phyloP scores from a whole-genome alignment of 1,284 basidiomycete species.

The Ustilago lituana region DNA sequence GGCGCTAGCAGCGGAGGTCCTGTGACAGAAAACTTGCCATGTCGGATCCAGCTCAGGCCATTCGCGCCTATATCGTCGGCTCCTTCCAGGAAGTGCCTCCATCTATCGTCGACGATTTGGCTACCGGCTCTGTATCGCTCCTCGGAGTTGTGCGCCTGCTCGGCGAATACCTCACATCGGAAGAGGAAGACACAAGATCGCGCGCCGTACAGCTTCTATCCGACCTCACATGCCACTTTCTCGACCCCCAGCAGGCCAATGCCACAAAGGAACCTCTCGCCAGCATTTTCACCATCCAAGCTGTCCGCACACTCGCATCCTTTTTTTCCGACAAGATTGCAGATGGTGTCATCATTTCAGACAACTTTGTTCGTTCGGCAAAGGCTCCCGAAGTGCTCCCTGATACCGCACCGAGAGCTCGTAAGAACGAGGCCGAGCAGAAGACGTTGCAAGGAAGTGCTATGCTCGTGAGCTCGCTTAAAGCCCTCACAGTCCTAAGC shows the following conservation, averaged over 20 bases:
- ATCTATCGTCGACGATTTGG: conserved; percentile 47
- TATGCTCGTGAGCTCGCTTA: conserved; percentile 70
- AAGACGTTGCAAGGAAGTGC: conserved; percentile 53
- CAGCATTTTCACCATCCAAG: conserved; percentile 80
- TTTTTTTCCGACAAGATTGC: conserved; percentile 90
- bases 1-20: background rate
- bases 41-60: conserved; percentile 43
- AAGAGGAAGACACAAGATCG: conserved; percentile 79
- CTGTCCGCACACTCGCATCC: conserved; percentile 76
- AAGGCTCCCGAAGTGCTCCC: conserved; percentile 56
- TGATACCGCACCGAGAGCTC: conserved; percentile 45
- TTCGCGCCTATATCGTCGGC: conserved; percentile 51
- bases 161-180: conserved; percentile 85
- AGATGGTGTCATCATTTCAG: conserved; percentile 73
- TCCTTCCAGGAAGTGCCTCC: conserved; percentile 47
- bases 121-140: conserved; percentile 67
- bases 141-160: conserved; percentile 85
- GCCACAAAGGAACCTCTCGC: conserved; percentile 70
- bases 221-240: conserved; percentile 46
- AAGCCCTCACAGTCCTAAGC: conserved; percentile 75
- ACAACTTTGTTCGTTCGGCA: conserved; percentile 36
- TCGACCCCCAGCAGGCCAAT: conserved; percentile 12
- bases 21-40: conserved; percentile 8
- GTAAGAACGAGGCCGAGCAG: conserved; percentile 43
- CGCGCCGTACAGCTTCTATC: conserved; percentile 74